Percentiles rank a stretch among this genome's conserved stretches.
Conservation (phyloP, 805 yeast species). For the Cyberlindnera maclurae region DNA sequence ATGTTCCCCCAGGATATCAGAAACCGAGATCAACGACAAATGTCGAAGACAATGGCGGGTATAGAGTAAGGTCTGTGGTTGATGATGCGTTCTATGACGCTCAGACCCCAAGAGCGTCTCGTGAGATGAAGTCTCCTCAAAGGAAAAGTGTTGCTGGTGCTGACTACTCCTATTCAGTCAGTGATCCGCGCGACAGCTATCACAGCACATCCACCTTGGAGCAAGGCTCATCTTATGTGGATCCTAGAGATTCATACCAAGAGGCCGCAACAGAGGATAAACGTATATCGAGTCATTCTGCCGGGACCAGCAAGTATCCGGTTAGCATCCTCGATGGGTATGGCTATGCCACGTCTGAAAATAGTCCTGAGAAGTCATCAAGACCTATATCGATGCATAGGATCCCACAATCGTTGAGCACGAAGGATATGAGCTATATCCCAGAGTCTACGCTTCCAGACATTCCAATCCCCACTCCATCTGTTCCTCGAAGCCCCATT, state of each 20-base stretch:
- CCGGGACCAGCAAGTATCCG: constrained; percentile 12
- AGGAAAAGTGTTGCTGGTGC: no score
- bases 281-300: constrained; percentile 2
- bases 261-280: background rate
- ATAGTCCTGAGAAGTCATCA: constrained; percentile 4
- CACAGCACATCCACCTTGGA: background rate
- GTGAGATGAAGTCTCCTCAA: no score
- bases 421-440: constrained; percentile 13
- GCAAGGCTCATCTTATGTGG: background rate
- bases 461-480: constrained; percentile 16
- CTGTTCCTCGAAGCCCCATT: constrained; percentile 14
- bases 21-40: constrained; percentile 5
- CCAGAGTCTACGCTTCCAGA: constrained; percentile 14
- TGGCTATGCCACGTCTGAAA: background rate
- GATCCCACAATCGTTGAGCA: constrained; percentile 3
- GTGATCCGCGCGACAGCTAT: background rate
- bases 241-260: background rate
- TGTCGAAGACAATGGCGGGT: background rate
- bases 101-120: no score
- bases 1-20: constrained; percentile 1
- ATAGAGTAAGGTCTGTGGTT: constrained; percentile 4
- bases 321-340: constrained; percentile 20
- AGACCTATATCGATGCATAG: background rate
- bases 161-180: no score
- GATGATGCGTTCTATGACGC: constrained; percentile 4